A percentile compares a stretch with the other conserved stretches of the same genome.
phyloP scores from a whole-genome alignment of 306 rosid genomes.

The Inga leiocalycina region DNA sequence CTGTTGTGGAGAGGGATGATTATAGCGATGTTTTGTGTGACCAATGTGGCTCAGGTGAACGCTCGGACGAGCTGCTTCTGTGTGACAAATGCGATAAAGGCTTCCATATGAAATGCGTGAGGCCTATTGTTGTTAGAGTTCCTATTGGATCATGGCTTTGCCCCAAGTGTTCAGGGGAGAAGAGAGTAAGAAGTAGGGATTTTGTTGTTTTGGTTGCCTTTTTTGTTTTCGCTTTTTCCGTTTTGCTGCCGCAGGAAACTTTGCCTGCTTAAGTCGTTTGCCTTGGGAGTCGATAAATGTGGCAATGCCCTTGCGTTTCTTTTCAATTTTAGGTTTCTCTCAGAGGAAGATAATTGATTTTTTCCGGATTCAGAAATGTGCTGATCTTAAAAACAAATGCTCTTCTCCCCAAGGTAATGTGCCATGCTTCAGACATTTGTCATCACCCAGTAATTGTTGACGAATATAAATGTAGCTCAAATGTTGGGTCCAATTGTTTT shows the following conservation, averaged over 20 bases:
- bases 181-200: conserved; percentile 61
- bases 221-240: neutral
- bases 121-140: conserved; percentile 76
- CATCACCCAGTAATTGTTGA: neutral
- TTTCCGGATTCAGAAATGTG: conserved; percentile 62
- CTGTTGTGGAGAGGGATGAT: conserved; percentile 48
- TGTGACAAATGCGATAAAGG: conserved; percentile 86
- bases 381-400: conserved; percentile 20
- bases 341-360: conserved; percentile 76
- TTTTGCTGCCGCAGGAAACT: neutral
- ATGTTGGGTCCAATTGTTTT: conserved; percentile 29
- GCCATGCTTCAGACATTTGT: neutral
- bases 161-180: conserved; percentile 61
- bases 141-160: conserved; percentile 90
- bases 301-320: conserved; percentile 32
- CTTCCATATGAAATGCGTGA: conserved; percentile 82
- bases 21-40: conserved; percentile 58
- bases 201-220: neutral
- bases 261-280: conserved; percentile 4
- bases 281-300: conserved; percentile 27
- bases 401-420: conserved; percentile 57
- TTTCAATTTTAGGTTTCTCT: conserved; percentile 54
- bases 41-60: conserved; percentile 73
- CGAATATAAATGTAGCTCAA: conserved; percentile 2
- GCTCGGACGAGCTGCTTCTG: conserved; percentile 67